Evolutionary conservation across 1,139 yeast species (phyloP), one percentile per base, ranked within the genome.

Genomic region (Geotrichum fermentans): DNA sequence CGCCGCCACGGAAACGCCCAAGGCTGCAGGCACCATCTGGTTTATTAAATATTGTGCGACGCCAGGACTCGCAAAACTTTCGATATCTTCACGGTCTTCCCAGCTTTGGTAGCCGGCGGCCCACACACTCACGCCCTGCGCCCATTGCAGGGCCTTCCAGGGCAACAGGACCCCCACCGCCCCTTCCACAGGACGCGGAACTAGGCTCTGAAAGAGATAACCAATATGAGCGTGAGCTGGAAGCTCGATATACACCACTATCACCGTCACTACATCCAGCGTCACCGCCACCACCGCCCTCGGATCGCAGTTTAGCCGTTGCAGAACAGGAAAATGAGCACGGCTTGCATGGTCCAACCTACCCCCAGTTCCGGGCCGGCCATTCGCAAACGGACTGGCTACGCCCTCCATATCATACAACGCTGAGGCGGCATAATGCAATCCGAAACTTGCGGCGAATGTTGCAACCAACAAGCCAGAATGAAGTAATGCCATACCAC

Each of bases 401-500:
- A n/a, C n/a, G n/a, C n/a, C n/a, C n/a, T n/a, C 44, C 44, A 20
- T 32, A 41, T 16, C 44, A 41, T 5, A 41, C 44, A 11, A 41
- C 38, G 2, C 17, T 41, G 6, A 32, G 38, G 8, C 18, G 44
- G 20, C 50, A 46, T 28, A 46, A 46, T 30, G 50, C 50, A 1
- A 34, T 46, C 4, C 22, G 50, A 11, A 46, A 41, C 24, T 38
- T 46, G 32, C 35, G 50, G 21, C 28, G 50, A 28, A 46, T 46
- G 43, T 39, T 46, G 2, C 50, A 46, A 22, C 45, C 50, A 4
- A 16, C 34, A 2, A 22, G 37, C 7, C 28, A 8, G 8, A 13
- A 20, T 8, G 26, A 20, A 4, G 38, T 7, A n/a, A 17, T 38
- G 8, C 37, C 44, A 8, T 41, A 41, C 30, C 38, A 41, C 18